phyloP scores from a whole-genome alignment of 768 basidiomycete species.

The Pleurotus tuoliensis region DNA sequence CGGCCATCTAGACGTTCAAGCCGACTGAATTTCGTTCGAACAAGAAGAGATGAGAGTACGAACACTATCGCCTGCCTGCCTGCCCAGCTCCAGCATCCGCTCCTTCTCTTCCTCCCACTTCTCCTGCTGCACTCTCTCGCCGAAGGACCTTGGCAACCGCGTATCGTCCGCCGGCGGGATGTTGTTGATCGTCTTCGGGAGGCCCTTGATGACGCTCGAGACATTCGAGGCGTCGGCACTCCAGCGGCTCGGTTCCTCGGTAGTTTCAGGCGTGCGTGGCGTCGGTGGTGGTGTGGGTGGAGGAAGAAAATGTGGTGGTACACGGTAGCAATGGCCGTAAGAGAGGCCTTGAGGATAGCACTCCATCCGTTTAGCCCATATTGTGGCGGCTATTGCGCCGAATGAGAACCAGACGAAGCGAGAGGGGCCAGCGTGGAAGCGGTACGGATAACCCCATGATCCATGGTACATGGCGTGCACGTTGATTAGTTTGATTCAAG shows the following conservation, averaged over 20 bases:
- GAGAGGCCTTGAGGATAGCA: conserved; percentile 19
- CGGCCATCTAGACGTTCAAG: conserved; percentile 7
- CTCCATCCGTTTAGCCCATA: conserved; percentile 37
- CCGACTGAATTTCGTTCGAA: background rate
- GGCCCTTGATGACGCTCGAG: conserved; percentile 13
- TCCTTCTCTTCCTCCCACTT: conserved; percentile 48
- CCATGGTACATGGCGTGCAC: background rate
- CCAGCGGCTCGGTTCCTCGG: background rate
- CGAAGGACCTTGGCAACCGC: conserved; percentile 10
- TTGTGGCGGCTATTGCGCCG: conserved; percentile 46
- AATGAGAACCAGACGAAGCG: conserved; percentile 68
- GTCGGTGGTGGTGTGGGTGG: background rate
- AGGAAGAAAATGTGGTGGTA: conserved; percentile 5
- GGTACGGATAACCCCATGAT: background rate
- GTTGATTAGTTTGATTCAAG: background rate
- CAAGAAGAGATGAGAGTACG: conserved; percentile 11
- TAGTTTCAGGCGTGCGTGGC: background rate
- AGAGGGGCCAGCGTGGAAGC: conserved; percentile 34
- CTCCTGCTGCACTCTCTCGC: conserved; percentile 19
- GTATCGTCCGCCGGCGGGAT: conserved; percentile 15
- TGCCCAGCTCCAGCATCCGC: conserved; percentile 38
- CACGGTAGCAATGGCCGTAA: conserved; percentile 12
- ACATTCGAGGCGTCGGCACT: background rate
- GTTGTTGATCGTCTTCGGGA: conserved; percentile 26
- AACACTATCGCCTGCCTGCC: conserved; percentile 50